These are phyloP conservation scores for Trichoderma orchidacearum DNA, from an alignment of 495 filamentous ascomycete genomes.

Conservation along the genomic window DNA sequence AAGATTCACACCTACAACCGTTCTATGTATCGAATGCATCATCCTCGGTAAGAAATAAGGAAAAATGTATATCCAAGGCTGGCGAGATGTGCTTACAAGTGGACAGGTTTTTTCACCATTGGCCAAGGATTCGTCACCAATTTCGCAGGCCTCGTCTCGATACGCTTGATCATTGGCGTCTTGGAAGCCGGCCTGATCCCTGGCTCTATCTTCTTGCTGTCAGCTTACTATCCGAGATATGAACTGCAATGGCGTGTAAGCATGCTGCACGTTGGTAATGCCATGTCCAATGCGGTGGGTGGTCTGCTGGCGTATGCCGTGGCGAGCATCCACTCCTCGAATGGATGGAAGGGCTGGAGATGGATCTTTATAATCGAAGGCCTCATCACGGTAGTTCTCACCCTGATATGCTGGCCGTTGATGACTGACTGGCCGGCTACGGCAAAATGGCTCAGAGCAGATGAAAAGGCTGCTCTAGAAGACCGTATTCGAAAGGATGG, in stretches of 20 bases:
- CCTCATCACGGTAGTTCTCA: not conserved
- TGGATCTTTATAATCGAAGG: not conserved
- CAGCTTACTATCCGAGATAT: constrained; percentile 35
- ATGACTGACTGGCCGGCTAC: not conserved
- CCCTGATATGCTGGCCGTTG: not conserved
- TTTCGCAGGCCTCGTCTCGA: constrained; percentile 29
- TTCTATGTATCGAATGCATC: not conserved
- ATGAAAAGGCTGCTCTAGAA: not conserved
- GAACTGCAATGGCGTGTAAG: constrained; percentile 31
- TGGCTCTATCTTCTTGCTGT: constrained; percentile 24
- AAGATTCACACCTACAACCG: not conserved
- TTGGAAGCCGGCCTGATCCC: constrained; percentile 37
- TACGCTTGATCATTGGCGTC: constrained; percentile 31
- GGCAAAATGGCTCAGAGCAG: not conserved
- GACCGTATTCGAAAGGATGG: not conserved
- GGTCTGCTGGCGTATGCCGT: constrained; percentile 2
- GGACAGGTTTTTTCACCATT: constrained; percentile 22
- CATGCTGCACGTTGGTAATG: constrained; percentile 4
- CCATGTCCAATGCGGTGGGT: not conserved
- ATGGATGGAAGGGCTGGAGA: constrained; percentile 4
- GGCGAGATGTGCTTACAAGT: not conserved
- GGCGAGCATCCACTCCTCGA: constrained; percentile 1
- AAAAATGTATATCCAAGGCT: not conserved
- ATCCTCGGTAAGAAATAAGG: not conserved
- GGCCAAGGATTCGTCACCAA: constrained; percentile 26